These are phyloP conservation scores for Pisolithus thermaeus DNA, from an alignment of 1,284 basidiomycete genomes.

Conservation along the genomic window DNA sequence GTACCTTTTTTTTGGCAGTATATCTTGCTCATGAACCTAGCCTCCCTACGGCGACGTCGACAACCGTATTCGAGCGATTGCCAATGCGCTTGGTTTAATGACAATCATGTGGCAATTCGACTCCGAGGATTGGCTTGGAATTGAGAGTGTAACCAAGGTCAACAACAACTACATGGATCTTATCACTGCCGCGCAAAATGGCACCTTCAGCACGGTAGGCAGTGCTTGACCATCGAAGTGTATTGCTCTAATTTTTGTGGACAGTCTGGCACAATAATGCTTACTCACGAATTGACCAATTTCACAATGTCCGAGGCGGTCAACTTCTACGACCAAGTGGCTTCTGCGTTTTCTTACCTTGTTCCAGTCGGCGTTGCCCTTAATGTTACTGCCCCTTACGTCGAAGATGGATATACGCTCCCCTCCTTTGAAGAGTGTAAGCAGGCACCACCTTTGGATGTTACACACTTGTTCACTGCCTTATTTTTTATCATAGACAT, in stretches of 20 bases:
- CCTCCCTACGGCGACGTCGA: constrained; percentile 62
- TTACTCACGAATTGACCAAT: constrained; percentile 45
- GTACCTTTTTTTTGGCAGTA: constrained; percentile 5
- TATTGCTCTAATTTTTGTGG: neutral
- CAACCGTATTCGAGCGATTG: constrained; percentile 68
- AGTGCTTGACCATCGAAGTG: neutral
- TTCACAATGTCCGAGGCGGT: constrained; percentile 45
- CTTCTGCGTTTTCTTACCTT: constrained; percentile 40
- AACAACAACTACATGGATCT: constrained; percentile 39
- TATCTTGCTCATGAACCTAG: constrained; percentile 14
- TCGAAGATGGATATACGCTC: constrained; percentile 35
- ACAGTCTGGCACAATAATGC: constrained; percentile 43
- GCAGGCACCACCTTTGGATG: constrained; percentile 9
- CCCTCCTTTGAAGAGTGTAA: constrained; percentile 43
- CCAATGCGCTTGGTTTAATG: constrained; percentile 48
- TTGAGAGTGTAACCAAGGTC: constrained; percentile 36
- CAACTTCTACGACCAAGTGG: constrained; percentile 36
- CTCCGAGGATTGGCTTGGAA: constrained; percentile 65
- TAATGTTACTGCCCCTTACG: constrained; percentile 44
- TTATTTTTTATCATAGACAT: neutral
- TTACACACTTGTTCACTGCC: neutral
- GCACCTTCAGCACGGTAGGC: constrained; percentile 34
- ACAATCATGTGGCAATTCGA: constrained; percentile 66
- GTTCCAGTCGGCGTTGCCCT: constrained; percentile 44
- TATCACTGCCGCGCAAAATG: constrained; percentile 33